A percentile compares a stretch with the other conserved stretches of the same genome.
Conservation (phyloP, 352 stramenopile species). For the Globisporangium cederbergense region DNA sequence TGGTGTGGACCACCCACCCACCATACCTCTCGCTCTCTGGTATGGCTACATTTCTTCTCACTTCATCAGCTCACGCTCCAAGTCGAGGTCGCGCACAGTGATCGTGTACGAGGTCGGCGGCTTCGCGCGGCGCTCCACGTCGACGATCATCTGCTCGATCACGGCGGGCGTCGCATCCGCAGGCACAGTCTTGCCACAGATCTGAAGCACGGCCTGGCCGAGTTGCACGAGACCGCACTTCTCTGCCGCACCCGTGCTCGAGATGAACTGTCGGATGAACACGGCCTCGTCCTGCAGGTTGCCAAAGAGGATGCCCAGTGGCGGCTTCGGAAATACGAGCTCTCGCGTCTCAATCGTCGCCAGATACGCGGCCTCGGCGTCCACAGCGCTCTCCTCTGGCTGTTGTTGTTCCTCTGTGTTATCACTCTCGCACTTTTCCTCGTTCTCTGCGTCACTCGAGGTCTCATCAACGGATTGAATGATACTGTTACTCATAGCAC, state of each 20-base stretch:
- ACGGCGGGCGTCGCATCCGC: constrained; percentile 43
- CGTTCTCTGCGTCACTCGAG: not conserved
- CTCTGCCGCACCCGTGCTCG: constrained; percentile 65
- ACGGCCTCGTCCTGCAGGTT: constrained; percentile 78
- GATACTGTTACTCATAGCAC: not conserved
- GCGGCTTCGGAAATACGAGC: constrained; percentile 58
- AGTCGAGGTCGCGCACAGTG: constrained; percentile 74
- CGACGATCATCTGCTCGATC: constrained; percentile 71
- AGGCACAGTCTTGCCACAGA: constrained; percentile 67
- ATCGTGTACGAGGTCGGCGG: constrained; percentile 36
- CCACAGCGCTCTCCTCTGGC: constrained; percentile 2
- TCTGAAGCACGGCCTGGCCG: constrained; percentile 70
- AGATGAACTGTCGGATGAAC: constrained; percentile 81
- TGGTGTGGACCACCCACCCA: not conserved
- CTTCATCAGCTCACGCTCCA: constrained; percentile 81
- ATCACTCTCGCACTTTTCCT: constrained; percentile 1
- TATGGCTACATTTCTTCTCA: constrained; percentile 3
- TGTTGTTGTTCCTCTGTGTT: constrained; percentile 20
- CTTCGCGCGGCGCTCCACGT: constrained; percentile 23
- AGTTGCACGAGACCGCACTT: constrained; percentile 53
- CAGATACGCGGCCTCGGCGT: constrained; percentile 18
- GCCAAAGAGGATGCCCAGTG: constrained; percentile 78
- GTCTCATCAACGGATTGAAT: not conserved
- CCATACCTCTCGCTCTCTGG: not conserved
- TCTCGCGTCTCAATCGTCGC: constrained; percentile 33